Evolutionary conservation across 1,284 basidiomycete species (phyloP).

Genomic region (Papiliotrema terrestris): DNA sequence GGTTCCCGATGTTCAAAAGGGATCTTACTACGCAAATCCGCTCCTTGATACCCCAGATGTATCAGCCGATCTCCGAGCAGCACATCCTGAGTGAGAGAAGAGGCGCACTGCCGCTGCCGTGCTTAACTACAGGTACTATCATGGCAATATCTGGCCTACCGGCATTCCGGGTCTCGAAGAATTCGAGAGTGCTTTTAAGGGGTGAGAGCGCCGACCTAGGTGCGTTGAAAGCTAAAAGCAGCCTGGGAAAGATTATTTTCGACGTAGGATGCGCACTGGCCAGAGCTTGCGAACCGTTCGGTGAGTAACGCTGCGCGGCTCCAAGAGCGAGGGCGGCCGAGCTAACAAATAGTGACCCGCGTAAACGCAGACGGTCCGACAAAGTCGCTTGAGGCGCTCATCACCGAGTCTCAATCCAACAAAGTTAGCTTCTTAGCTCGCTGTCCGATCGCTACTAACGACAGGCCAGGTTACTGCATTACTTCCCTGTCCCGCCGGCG

Average conservation of each 20-base stretch:
- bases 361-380: not conserved
- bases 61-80: constrained; percentile 53
- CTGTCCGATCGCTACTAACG: not conserved
- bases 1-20: constrained; percentile 69
- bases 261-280: constrained; percentile 74
- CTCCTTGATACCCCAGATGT: constrained; percentile 63
- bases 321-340: not conserved
- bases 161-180: constrained; percentile 60
- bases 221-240: constrained; percentile 6
- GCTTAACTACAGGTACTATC: constrained; percentile 33
- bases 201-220: constrained; percentile 50
- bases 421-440: constrained; percentile 3
- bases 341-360: not conserved
- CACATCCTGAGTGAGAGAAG: constrained; percentile 65
- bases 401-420: constrained; percentile 5
- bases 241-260: constrained; percentile 66
- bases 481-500: constrained; percentile 60
- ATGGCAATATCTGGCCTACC: constrained; percentile 60
- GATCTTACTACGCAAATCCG: constrained; percentile 89
- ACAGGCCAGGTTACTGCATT: constrained; percentile 80
- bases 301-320: constrained; percentile 49
- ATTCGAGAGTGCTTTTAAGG: constrained; percentile 81
- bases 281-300: constrained; percentile 79
- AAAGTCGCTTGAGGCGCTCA: not conserved
- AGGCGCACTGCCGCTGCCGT: not conserved